phyloP scores from a whole-genome alignment of 345 rosid genomes.

The Lagerstroemia speciosa region DNA sequence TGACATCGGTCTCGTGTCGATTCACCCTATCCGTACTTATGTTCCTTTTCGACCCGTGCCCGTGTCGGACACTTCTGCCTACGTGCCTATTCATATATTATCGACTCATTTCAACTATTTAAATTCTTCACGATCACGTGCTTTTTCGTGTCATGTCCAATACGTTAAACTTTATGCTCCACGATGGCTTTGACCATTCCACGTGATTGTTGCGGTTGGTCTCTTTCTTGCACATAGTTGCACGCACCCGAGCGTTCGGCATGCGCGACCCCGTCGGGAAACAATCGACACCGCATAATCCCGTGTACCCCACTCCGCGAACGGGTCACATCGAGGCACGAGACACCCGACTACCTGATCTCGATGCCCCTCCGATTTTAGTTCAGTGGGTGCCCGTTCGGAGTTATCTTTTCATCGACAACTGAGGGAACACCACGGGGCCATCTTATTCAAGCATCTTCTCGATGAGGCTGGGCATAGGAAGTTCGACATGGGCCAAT shows the following conservation, averaged over 20 bases:
- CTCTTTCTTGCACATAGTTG: not conserved
- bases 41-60: too few relatives aligned
- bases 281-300: not conserved
- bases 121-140: too few relatives aligned
- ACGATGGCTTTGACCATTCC: too few relatives aligned
- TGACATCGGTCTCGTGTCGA: not conserved
- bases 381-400: not conserved
- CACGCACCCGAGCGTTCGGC: not conserved
- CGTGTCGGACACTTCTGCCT: too few relatives aligned
- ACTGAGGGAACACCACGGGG: not conserved
- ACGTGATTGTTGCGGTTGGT: not conserved
- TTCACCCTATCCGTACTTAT: not conserved
- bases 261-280: not conserved
- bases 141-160: not conserved
- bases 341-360: not conserved
- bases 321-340: not conserved
- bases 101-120: too few relatives aligned
- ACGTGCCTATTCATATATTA: too few relatives aligned
- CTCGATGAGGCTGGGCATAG: not conserved
- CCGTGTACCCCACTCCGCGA: not conserved
- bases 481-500: not conserved
- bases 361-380: not conserved
- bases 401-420: not conserved
- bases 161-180: too few relatives aligned
- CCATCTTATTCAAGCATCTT: not conserved